Percentiles rank a stretch among this genome's conserved stretches.
phyloP scores from a whole-genome alignment of 768 basidiomycete species.

The Serendipita sp. region DNA sequence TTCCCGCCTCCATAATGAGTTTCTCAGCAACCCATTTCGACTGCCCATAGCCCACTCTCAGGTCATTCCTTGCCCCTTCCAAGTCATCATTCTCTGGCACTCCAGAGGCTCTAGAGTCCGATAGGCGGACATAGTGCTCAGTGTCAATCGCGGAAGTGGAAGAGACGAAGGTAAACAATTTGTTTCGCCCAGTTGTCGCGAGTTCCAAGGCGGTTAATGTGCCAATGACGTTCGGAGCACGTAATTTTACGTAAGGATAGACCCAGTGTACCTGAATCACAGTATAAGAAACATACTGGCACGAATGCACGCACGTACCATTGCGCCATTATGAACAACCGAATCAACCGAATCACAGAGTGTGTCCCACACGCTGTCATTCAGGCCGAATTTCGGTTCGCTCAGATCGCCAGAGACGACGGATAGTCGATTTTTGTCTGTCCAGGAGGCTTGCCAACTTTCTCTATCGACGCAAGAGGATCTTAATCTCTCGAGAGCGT shows the following conservation, averaged over 20 bases:
- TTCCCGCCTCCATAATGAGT: slow-evolving; percentile 79
- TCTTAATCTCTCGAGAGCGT: slow-evolving; percentile 52
- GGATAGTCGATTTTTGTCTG: slow-evolving; percentile 46
- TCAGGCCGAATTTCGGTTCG: slow-evolving; percentile 57
- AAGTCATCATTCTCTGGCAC: slow-evolving; percentile 80
- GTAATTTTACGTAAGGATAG: slow-evolving; percentile 88
- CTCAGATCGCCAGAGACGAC: slow-evolving; percentile 77
- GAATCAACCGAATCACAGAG: slow-evolving; percentile 62
- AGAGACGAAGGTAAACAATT: slow-evolving; percentile 79
- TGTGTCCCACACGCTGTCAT: slow-evolving; percentile 43
- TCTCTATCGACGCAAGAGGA: slow-evolving; percentile 62
- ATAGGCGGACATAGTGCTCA: slow-evolving; percentile 74
- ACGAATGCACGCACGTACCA: slow-evolving; percentile 41
- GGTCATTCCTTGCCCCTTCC: slow-evolving; percentile 55
- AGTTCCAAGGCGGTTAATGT: slow-evolving; percentile 75
- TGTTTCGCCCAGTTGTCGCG: slow-evolving; percentile 56
- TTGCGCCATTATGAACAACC: slow-evolving; percentile 89
- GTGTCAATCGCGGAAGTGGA: slow-evolving; percentile 93
- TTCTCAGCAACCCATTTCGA: slow-evolving; percentile 98
- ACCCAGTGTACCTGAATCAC: slow-evolving; percentile 84
- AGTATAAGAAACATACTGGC: not conserved
- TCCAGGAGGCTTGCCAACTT: slow-evolving; percentile 83
- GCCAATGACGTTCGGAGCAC: slow-evolving; percentile 81
- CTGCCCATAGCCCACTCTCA: slow-evolving; percentile 93
- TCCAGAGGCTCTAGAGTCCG: slow-evolving; percentile 46